These are phyloP conservation scores for Suillus tomentosus DNA, from an alignment of 768 basidiomycete species.

Conservation along the genomic window DNA sequence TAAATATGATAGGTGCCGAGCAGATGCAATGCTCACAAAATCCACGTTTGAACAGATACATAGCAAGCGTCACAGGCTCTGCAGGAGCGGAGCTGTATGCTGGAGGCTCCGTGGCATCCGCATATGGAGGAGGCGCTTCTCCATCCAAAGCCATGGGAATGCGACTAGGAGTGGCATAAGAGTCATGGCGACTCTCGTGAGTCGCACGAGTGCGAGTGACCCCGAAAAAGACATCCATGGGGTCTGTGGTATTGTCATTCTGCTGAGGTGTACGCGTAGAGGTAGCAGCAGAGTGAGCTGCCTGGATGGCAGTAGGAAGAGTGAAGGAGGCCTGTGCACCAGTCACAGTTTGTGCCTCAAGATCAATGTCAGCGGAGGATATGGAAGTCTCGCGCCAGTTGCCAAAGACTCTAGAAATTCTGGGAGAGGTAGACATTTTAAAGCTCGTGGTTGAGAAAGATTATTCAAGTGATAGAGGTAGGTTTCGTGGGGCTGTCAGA, in stretches of 20 bases:
- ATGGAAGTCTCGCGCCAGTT: slow-evolving; percentile 18
- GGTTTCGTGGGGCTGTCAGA: background rate
- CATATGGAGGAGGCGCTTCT: slow-evolving; percentile 32
- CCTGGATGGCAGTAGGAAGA: slow-evolving; percentile 14
- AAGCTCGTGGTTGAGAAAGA: slow-evolving; percentile 10
- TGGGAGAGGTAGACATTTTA: slow-evolving; percentile 6
- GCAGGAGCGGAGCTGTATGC: slow-evolving; percentile 34
- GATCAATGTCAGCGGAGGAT: slow-evolving; percentile 14
- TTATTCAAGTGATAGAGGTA: background rate
- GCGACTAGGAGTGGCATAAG: slow-evolving; percentile 9
- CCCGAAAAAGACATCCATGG: slow-evolving; percentile 34
- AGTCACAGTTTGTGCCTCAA: slow-evolving; percentile 22
- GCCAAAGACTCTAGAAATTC: slow-evolving; percentile 18
- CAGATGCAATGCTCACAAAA: slow-evolving; percentile 40
- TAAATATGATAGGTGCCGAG: background rate
- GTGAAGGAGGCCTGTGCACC: slow-evolving; percentile 11
- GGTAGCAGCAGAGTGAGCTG: slow-evolving; percentile 8
- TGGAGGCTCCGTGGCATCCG: slow-evolving; percentile 30
- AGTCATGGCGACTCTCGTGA: slow-evolving; percentile 36
- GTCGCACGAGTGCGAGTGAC: slow-evolving; percentile 25
- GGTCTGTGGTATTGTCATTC: slow-evolving; percentile 8
- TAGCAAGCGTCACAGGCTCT: slow-evolving; percentile 47
- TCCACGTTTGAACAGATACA: slow-evolving; percentile 51
- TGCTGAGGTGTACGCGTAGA: slow-evolving; percentile 14
- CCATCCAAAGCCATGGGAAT: slow-evolving; percentile 16